Evolutionary conservation across 2,329 filamentous ascomycete genomes (phyloP).

Genomic region (Parastagonospora avenae): DNA sequence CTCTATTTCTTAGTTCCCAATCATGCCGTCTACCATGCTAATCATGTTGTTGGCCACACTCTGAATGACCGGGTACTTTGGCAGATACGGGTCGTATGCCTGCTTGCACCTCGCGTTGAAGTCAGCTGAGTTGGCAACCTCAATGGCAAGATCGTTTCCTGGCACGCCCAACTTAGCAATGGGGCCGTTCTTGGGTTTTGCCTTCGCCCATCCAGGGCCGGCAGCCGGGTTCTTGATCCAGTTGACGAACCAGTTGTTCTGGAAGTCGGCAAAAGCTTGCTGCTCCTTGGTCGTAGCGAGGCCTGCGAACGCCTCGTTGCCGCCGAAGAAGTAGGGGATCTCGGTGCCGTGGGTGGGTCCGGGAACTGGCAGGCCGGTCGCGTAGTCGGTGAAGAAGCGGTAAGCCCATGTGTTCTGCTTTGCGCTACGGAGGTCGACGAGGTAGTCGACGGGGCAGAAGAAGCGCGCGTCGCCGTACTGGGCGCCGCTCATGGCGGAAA

Average conservation of each 20-base stretch:
- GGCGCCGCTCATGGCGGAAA: constrained; percentile 49
- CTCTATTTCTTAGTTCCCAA: too few species aligned
- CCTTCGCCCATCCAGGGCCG: constrained; percentile 51
- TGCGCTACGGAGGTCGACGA: constrained; percentile 48
- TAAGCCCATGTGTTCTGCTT: constrained; percentile 52
- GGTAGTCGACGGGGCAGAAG: constrained; percentile 46
- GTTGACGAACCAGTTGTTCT: constrained; percentile 51
- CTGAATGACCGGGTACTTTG: constrained; percentile 28
- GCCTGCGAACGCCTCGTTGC: constrained; percentile 50
- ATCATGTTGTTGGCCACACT: constrained; percentile 7
- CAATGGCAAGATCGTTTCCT: constrained; percentile 40
- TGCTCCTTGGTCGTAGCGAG: constrained; percentile 45
- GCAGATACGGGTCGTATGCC: constrained; percentile 27
- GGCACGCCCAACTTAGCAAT: constrained; percentile 44
- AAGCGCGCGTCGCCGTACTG: constrained; percentile 55
- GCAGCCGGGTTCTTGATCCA: constrained; percentile 53
- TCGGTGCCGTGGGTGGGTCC: constrained; percentile 50
- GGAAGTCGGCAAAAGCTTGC: constrained; percentile 51
- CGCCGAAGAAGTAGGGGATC: constrained; percentile 55
- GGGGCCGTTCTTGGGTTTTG: constrained; percentile 33
- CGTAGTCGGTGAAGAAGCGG: constrained; percentile 52
- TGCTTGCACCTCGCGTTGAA: constrained; percentile 43
- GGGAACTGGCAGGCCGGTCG: constrained; percentile 39
- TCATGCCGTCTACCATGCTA: background rate
- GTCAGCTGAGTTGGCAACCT: constrained; percentile 36